Percentiles rank a stretch among this genome's conserved stretches.
Evolutionary conservation across 2,329 filamentous ascomycete species (phyloP).

Genomic region (Exophiala alcalophila): DNA sequence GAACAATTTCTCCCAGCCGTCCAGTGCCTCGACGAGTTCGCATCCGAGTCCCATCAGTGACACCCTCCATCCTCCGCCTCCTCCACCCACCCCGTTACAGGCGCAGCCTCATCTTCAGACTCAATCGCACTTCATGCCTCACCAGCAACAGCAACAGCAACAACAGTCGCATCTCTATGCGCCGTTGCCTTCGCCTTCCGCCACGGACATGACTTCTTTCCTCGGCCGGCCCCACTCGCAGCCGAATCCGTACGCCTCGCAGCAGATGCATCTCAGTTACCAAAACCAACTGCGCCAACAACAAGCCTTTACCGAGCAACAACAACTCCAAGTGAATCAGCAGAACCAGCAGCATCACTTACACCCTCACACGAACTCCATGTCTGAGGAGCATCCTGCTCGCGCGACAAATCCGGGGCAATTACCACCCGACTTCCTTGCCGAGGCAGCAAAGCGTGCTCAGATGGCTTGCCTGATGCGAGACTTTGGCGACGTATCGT

Average conservation of each 20-base stretch:
- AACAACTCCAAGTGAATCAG: conserved; percentile 20
- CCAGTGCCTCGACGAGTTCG: conserved; percentile 30
- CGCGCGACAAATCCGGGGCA: conserved; percentile 38
- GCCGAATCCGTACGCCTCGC: conserved; percentile 20
- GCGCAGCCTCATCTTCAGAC: conserved; percentile 21
- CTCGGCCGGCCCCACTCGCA: conserved; percentile 25
- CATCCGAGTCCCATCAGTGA: conserved; percentile 30
- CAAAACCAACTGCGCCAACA: conserved; percentile 12
- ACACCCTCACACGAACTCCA: conserved; percentile 30
- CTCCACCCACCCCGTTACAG: conserved; percentile 21
- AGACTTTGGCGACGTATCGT: conserved; percentile 72
- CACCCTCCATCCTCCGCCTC: conserved; percentile 21
- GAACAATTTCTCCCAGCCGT: conserved; percentile 25
- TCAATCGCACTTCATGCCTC: conserved; percentile 26
- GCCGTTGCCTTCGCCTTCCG: conserved; percentile 31
- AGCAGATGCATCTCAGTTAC: conserved; percentile 20
- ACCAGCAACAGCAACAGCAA: conserved; percentile 23
- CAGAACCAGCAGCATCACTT: conserved; percentile 24
- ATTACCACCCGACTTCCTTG: conserved; percentile 79
- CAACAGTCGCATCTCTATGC: conserved; percentile 22
- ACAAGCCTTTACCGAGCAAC: conserved; percentile 20
- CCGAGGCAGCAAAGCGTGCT: conserved; percentile 88
- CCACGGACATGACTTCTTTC: conserved; percentile 27
- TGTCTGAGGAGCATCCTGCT: conserved; percentile 28
- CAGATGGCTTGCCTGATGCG: conserved; percentile 86